Evolutionary conservation across 129 eudicot species (phyloP).

Genomic region (Chrysanthemum makinoi): DNA sequence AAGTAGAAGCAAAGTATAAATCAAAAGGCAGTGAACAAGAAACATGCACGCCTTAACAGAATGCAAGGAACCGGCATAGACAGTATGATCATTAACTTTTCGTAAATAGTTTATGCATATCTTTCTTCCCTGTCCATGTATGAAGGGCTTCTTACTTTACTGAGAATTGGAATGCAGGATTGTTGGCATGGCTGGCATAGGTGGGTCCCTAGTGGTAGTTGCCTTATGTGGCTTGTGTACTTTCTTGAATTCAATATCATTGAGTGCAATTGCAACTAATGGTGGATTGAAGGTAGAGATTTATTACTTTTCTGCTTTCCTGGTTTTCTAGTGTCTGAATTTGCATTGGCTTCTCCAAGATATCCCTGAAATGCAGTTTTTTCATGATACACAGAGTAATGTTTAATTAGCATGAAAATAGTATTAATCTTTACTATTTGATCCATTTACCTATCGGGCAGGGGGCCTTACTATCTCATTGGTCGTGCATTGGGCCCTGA

Average conservation of each 20-base stretch:
- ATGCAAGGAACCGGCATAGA: no score
- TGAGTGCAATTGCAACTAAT: conserved; percentile 99
- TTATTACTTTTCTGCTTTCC: no score
- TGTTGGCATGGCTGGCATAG: conserved; percentile 99
- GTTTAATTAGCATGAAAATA: conserved; percentile 11
- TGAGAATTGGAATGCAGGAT: conserved; percentile 61
- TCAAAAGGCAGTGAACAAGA: no score
- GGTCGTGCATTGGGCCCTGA: conserved; percentile 99
- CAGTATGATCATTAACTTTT: no score
- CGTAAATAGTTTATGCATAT: neutral
- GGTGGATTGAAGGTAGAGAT: conserved; percentile 94
- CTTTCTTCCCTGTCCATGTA: neutral
- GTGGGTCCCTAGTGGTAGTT: conserved; percentile 74
- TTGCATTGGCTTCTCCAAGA: no score
- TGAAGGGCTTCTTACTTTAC: conserved; percentile 24
- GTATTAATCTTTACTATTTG: conserved; percentile 17
- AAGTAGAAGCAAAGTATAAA: no score
- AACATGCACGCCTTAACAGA: no score
- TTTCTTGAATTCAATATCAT: conserved; percentile 82
- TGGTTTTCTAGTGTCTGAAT: no score
- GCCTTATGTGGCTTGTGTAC: conserved; percentile 93
- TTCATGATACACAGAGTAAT: conserved; percentile 2
- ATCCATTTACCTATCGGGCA: conserved; percentile 57
- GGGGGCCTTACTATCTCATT: conserved; percentile 98
- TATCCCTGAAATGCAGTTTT: no score